Conservation (phyloP, 176 grass and related monocot species). For the Aegilops sharonensis region DNA sequence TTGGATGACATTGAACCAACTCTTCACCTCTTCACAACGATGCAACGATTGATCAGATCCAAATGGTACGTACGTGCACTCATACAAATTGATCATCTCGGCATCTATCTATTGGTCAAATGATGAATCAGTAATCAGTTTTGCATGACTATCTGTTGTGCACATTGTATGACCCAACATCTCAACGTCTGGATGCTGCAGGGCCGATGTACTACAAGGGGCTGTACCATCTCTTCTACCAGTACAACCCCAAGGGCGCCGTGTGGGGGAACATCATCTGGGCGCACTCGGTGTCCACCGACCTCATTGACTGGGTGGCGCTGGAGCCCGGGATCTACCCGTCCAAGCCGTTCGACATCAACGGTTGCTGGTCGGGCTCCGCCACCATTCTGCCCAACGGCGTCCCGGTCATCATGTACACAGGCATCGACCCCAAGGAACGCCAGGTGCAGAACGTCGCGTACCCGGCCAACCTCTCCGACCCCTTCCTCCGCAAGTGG, state of each 20-base stretch:
- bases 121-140: too few relatives aligned
- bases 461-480: constrained; percentile 63
- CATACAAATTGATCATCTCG: neutral
- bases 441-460: constrained; percentile 71
- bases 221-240: constrained; percentile 76
- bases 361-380: constrained; percentile 77
- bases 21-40: neutral
- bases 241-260: constrained; percentile 68
- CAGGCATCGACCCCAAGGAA: constrained; percentile 51
- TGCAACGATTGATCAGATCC: neutral
- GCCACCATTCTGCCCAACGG: constrained; percentile 53
- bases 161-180: neutral
- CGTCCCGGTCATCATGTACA: constrained; percentile 58
- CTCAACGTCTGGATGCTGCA: neutral
- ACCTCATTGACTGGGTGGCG: constrained; percentile 75
- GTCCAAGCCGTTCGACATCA: constrained; percentile 52
- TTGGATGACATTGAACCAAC: neutral
- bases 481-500: constrained; percentile 65
- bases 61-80: neutral
- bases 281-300: constrained; percentile 71
- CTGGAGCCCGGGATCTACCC: constrained; percentile 52
- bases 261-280: constrained; percentile 77
- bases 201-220: constrained; percentile 75
- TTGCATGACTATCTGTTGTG: neutral
- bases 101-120: too few relatives aligned